Percentiles rank a stretch among this genome's conserved stretches.
phyloP scores from a whole-genome alignment of 116 monocot genomes.

The Papilionanthe hybrid region DNA sequence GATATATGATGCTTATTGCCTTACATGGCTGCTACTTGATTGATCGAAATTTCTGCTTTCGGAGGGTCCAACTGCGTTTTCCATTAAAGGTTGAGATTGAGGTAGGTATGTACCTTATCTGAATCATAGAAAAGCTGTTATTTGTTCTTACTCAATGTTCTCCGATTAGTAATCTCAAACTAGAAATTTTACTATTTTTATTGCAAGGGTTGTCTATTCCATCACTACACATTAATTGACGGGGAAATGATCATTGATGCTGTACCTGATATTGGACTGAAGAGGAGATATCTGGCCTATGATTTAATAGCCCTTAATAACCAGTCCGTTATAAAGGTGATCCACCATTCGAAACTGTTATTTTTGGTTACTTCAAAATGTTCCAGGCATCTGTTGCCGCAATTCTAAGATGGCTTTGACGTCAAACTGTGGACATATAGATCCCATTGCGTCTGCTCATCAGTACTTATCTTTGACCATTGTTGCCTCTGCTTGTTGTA shows the following conservation, averaged over 20 bases:
- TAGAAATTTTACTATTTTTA: constrained; percentile 7
- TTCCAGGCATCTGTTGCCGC: neutral
- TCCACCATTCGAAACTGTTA: neutral
- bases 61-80: constrained; percentile 94
- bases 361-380: neutral
- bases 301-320: constrained; percentile 79
- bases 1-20: constrained; percentile 97
- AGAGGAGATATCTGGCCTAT: constrained; percentile 93
- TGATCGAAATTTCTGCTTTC: constrained; percentile 88
- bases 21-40: constrained; percentile 83
- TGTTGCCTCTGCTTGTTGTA: neutral
- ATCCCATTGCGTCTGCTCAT: neutral
- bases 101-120: constrained; percentile 29
- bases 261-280: constrained; percentile 51
- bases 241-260: constrained; percentile 98
- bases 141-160: neutral
- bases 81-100: constrained; percentile 59
- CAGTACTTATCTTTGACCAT: neutral
- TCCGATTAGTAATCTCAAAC: neutral
- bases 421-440: neutral
- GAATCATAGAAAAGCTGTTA: neutral
- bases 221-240: constrained; percentile 83
- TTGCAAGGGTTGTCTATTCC: constrained; percentile 47
- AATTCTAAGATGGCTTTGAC: neutral
- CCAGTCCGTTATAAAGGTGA: constrained; percentile 70